phyloP scores from a whole-genome alignment of 257 asterid species.

The Primulina huaijiensis region DNA sequence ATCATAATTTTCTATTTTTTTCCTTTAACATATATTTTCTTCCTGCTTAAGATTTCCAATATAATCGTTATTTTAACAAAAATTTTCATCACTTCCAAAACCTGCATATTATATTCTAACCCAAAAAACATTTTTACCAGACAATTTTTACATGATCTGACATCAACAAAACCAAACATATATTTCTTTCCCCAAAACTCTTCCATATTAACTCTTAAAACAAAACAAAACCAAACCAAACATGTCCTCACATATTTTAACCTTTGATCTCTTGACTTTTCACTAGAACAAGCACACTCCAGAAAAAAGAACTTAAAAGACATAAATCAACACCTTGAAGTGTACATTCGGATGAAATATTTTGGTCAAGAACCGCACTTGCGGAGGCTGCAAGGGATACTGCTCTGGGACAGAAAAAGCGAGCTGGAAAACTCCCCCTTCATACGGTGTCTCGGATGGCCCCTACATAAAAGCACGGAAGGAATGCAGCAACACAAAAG shows the following conservation, averaged over 20 bases:
- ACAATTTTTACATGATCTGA: no score
- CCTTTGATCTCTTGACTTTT: not conserved
- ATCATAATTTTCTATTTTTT: not conserved
- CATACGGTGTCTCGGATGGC: constrained; percentile 95
- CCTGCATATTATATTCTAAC: not conserved
- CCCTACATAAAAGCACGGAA: constrained; percentile 50
- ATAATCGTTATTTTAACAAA: not conserved
- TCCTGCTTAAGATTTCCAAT: not conserved
- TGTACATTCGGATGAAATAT: constrained; percentile 98
- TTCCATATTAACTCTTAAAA: not conserved
- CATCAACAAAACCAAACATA: not conserved
- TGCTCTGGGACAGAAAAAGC: constrained; percentile 97
- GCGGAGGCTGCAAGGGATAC: constrained; percentile 99
- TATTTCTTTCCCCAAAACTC: not conserved
- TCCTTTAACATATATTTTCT: no score
- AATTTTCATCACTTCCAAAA: not conserved
- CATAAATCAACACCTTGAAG: constrained; percentile 64
- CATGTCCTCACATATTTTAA: not conserved
- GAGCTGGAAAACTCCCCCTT: constrained; percentile 97
- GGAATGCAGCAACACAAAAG: constrained; percentile 16
- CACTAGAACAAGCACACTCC: not conserved
- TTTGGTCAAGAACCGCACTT: constrained; percentile 96
- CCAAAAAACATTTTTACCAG: not conserved
- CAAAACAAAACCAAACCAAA: not conserved
- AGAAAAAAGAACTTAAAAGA: not conserved